A percentile compares a stretch with the other conserved stretches of the same genome.
Conservation (phyloP, 805 yeast species). For the Torulaspora microellipsoides region DNA sequence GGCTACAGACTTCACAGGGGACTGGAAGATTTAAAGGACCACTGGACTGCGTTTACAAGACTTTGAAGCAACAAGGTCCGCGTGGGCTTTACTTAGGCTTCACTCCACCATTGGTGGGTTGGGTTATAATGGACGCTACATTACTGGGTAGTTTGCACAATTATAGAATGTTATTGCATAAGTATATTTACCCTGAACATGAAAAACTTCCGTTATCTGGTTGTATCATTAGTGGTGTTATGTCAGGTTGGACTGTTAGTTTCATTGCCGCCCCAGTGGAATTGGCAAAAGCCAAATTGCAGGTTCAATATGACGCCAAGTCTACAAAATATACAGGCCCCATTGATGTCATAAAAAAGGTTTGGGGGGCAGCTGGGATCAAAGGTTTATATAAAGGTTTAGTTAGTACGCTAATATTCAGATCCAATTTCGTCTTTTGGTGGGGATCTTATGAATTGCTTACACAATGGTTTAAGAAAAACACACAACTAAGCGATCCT, state of each 20-base stretch:
- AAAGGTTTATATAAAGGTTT: constrained; percentile 77
- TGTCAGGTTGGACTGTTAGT: constrained; percentile 85
- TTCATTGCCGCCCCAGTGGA: constrained; percentile 96
- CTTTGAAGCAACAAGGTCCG: constrained; percentile 69
- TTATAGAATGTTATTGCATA: constrained; percentile 64
- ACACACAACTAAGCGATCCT: constrained; percentile 63
- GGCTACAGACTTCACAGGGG: constrained; percentile 71
- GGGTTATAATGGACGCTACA: constrained; percentile 91
- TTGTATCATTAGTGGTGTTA: constrained; percentile 68
- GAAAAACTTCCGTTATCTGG: constrained; percentile 67
- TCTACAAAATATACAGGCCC: constrained; percentile 72
- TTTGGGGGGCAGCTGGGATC: constrained; percentile 58
- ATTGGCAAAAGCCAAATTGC: constrained; percentile 80
- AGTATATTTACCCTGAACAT: constrained; percentile 54
- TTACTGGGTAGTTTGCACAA: constrained; percentile 84
- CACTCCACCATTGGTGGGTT: constrained; percentile 88
- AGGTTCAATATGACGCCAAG: constrained; percentile 81
- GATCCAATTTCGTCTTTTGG: constrained; percentile 85
- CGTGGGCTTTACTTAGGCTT: constrained; percentile 84
- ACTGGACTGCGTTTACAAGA: constrained; percentile 69
- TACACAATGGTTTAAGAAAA: constrained; percentile 59
- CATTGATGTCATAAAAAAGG: constrained; percentile 60
- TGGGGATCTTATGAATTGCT: constrained; percentile 90
- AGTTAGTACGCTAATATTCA: constrained; percentile 78
- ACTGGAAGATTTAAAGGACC: constrained; percentile 70